Evolutionary conservation across 495 filamentous ascomycete species (phyloP).

Genomic region (Aspergillus diversus): DNA sequence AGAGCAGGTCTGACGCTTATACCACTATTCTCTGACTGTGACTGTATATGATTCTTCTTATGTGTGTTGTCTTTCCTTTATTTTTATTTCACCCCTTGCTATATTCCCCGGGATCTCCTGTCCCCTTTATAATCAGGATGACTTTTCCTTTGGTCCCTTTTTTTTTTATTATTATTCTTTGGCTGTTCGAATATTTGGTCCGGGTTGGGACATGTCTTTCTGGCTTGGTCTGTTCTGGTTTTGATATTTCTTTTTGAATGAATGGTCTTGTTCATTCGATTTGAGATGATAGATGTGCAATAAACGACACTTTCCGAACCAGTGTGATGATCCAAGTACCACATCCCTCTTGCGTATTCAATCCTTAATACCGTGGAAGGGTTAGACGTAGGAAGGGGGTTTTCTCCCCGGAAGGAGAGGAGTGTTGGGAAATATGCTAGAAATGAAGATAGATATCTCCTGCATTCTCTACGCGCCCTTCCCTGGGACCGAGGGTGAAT

Average conservation of each 20-base stretch:
- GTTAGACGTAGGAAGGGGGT: background rate
- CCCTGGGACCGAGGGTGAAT: background rate
- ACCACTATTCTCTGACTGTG: slow-evolving; percentile 24
- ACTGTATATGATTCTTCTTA: slow-evolving; percentile 29
- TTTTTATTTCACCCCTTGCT: slow-evolving; percentile 14
- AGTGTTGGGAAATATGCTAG: background rate
- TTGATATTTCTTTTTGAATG: background rate
- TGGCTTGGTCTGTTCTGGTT: slow-evolving; percentile 1
- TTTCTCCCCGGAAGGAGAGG: background rate
- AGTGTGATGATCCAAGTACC: too few relatives aligned
- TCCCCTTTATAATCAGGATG: slow-evolving; percentile 11
- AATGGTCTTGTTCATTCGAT: background rate
- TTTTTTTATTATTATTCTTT: background rate
- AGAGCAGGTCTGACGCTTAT: slow-evolving; percentile 22
- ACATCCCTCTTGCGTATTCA: too few relatives aligned
- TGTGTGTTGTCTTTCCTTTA: slow-evolving; percentile 14
- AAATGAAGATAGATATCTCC: background rate
- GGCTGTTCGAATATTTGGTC: slow-evolving; percentile 3
- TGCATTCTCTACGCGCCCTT: slow-evolving; percentile 9
- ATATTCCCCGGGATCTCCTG: slow-evolving; percentile 22
- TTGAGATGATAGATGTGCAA: slow-evolving; percentile 15
- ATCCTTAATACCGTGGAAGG: too few relatives aligned
- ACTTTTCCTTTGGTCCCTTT: slow-evolving; percentile 7
- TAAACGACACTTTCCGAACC: background rate
- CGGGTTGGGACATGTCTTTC: background rate